Evolutionary conservation across 1,139 yeast species (phyloP).

Genomic region (Tardiomyces depauwii): DNA sequence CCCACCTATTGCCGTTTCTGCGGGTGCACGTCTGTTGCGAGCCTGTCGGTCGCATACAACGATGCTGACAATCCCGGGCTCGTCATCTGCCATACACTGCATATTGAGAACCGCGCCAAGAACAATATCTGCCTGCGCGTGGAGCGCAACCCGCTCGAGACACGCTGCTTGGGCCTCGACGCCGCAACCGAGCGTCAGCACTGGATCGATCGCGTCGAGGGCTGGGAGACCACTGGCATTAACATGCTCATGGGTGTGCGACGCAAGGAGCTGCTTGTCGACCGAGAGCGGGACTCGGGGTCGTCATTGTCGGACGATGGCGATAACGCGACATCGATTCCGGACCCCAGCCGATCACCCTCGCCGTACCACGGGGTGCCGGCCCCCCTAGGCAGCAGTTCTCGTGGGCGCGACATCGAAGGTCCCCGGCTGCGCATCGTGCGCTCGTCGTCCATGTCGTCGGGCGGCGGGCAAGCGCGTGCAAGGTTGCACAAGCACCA

Average conservation of each 20-base stretch:
- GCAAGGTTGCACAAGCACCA: neutral
- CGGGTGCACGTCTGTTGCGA: slow-evolving; percentile 73
- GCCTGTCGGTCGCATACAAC: slow-evolving; percentile 62
- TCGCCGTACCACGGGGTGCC: neutral
- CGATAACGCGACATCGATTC: neutral
- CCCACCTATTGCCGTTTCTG: slow-evolving; percentile 87
- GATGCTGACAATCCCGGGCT: slow-evolving; percentile 42
- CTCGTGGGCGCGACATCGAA: neutral
- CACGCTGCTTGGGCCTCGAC: slow-evolving; percentile 76
- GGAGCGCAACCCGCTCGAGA: slow-evolving; percentile 86
- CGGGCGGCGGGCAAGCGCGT: neutral
- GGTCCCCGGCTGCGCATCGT: neutral
- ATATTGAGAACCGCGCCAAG: slow-evolving; percentile 63
- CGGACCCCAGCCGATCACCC: neutral
- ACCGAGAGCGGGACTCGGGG: neutral
- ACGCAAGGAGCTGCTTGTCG: slow-evolving; percentile 23
- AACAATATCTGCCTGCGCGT: slow-evolving; percentile 76
- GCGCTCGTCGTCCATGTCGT: neutral
- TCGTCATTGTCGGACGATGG: neutral
- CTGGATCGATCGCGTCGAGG: slow-evolving; percentile 54
- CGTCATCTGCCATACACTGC: slow-evolving; percentile 61
- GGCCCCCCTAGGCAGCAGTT: neutral
- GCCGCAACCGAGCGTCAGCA: slow-evolving; percentile 61
- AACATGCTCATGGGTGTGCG: slow-evolving; percentile 69
- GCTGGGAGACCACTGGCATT: slow-evolving; percentile 71